phyloP scores from a whole-genome alignment of 306 rosid species.

The Pachyrhizus erosus region DNA sequence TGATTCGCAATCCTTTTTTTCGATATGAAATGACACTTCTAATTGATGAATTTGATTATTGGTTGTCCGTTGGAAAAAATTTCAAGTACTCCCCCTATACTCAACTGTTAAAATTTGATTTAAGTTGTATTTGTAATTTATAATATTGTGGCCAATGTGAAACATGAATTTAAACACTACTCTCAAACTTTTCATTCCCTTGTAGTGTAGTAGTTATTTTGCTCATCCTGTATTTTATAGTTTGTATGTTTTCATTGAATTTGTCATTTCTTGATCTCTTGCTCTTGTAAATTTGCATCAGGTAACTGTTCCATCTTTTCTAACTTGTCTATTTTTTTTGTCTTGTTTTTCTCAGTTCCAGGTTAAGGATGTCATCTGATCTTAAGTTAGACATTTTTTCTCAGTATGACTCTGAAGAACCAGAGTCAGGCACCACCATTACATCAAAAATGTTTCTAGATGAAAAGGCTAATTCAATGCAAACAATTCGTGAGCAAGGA shows the following conservation, averaged over 20 bases:
- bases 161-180: not conserved
- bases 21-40: not conserved
- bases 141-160: not conserved
- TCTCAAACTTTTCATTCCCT: not conserved
- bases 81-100: not conserved
- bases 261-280: not conserved
- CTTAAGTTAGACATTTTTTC: conserved; percentile 55
- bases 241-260: not conserved
- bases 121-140: not conserved
- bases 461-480: conserved; percentile 40
- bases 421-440: conserved; percentile 41
- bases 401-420: conserved; percentile 58
- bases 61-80: not conserved
- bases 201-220: conserved; percentile 8
- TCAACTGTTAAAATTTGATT: not conserved
- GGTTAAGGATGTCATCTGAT: conserved; percentile 65
- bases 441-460: conserved; percentile 37
- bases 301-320: conserved; percentile 8
- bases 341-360: conserved; percentile 31
- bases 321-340: conserved; percentile 9
- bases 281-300: not conserved
- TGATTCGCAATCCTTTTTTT: not conserved
- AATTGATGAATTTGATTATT: conserved; percentile 1
- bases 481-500: conserved; percentile 50
- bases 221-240: not conserved